Conservation (phyloP, 2,329 filamentous ascomycete species). For the Parastagonospora avenae region DNA sequence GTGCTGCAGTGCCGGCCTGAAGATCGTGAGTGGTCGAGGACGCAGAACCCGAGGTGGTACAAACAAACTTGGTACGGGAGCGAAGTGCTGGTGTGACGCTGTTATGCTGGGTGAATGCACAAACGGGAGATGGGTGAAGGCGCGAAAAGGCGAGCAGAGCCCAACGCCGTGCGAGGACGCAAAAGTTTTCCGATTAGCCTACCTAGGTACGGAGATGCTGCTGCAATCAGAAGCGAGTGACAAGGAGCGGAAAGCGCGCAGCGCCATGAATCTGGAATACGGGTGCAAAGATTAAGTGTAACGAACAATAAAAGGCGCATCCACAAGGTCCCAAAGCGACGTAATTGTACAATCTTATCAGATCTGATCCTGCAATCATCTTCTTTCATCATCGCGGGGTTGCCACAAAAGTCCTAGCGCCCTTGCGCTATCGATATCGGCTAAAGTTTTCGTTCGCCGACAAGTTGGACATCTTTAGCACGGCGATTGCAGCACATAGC, state of each 20-base stretch:
- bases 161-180: conserved; percentile 23
- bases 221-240: conserved; percentile 13
- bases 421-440: conserved; percentile 26
- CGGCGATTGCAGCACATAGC: conserved; percentile 7
- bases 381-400: conserved; percentile 7
- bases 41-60: neutral
- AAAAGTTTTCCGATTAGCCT: conserved; percentile 36
- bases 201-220: conserved; percentile 21
- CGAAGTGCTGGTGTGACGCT: conserved; percentile 25
- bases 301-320: conserved; percentile 22
- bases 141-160: conserved; percentile 31
- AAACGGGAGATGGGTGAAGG: conserved; percentile 27
- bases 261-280: conserved; percentile 14
- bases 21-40: conserved; percentile 12
- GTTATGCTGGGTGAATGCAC: conserved; percentile 25
- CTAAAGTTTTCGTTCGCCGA: conserved; percentile 30
- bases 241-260: conserved; percentile 24
- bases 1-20: conserved; percentile 2
- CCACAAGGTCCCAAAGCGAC: conserved; percentile 4
- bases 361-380: conserved; percentile 29
- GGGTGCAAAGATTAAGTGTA: conserved; percentile 16
- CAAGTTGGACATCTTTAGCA: conserved; percentile 20
- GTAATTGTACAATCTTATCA: conserved; percentile 24
- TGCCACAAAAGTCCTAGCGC: conserved; percentile 6
- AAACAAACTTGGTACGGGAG: conserved; percentile 14